phyloP scores from a whole-genome alignment of 1,284 basidiomycete genomes.

The Apiotrichum sp. region DNA sequence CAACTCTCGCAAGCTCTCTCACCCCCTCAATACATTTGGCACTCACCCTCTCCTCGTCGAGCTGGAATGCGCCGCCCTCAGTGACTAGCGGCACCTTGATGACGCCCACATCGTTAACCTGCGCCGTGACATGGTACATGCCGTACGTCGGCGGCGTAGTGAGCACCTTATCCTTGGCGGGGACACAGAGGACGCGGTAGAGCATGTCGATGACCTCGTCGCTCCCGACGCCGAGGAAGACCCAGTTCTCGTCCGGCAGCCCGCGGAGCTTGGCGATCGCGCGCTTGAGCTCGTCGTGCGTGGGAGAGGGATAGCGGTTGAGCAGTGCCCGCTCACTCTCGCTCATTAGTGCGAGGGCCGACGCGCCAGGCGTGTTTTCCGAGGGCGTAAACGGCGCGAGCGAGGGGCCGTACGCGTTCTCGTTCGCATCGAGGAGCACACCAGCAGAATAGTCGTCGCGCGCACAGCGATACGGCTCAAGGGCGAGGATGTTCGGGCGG shows the following conservation, averaged over 20 bases:
- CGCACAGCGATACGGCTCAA: constrained; percentile 92
- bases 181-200: constrained; percentile 80
- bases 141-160: constrained; percentile 94
- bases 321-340: constrained; percentile 39
- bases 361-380: constrained; percentile 14
- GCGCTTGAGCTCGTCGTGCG: constrained; percentile 63
- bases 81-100: constrained; percentile 74
- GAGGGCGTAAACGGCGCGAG: constrained; percentile 49
- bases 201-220: constrained; percentile 96
- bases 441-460: constrained; percentile 91
- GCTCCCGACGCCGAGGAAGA: constrained; percentile 93
- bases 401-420: constrained; percentile 87
- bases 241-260: constrained; percentile 61
- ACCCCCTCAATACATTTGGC: neutral
- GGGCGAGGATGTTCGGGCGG: constrained; percentile 83
- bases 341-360: constrained; percentile 34
- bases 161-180: constrained; percentile 72
- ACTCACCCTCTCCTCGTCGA: constrained; percentile 68
- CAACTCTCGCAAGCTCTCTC: neutral
- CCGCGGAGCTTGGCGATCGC: constrained; percentile 66
- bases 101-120: constrained; percentile 86
- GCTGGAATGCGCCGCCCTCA: constrained; percentile 67
- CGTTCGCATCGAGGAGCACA: constrained; percentile 96
- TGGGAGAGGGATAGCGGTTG: constrained; percentile 48
- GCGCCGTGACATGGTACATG: constrained; percentile 93